Base-by-base conservation (phyloP, 2,329 filamentous ascomycete genomes). In the Lasiodiplodia theobromae region DNA sequence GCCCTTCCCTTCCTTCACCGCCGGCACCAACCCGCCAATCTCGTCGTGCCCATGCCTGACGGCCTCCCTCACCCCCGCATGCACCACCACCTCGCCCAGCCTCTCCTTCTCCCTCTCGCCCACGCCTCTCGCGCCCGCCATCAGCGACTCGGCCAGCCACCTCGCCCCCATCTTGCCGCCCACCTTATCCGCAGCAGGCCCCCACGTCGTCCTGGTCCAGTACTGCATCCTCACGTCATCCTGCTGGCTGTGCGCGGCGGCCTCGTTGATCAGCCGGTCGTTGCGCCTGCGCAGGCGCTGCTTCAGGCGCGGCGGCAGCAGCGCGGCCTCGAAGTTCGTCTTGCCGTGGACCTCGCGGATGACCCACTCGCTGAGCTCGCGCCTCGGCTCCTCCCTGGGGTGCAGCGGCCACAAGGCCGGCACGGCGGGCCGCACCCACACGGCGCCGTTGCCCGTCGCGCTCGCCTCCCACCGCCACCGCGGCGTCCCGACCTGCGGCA, bases 321-420 rank as follows among this genome's bases (percentile, higher is more conserved):
- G 52, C 4, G 21, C 1, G 5, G 64, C 64, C 16, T 67, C 64
- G 54, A 67, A 67, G 40, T 67, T 67, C 18, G 28, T 18, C 16
- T 37, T 52, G 10, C 63, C 63, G n/a, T 56, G 18, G 7, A 56
- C 40, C 25, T 67, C 64, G 7, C 54, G 40, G 38, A 67, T 67
- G 23, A 57, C 64, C 64, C 64, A 67, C n/a, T 67, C 64, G 16
- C 18, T 25, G 12, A 63, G 44, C 51, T 64, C 60, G 2, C 21
- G 21, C n/a, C 10, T 25, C 38, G 31, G n/a, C 34, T 67, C 25
- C 10, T 37, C 44, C 18, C 11, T 6, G 10, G 25, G 1, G 6
- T 31, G 12, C 3, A 51, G 25, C 31, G 25, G 53, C 64, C 64
- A 67, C 2, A 57, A 5, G 6, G 23, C n/a, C 4, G 64, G 53